Percentiles rank a stretch among this genome's conserved stretches.
These are phyloP conservation scores for Crithidia sp. DNA, from an alignment of 208 protist species.

Conservation along the genomic window DNA sequence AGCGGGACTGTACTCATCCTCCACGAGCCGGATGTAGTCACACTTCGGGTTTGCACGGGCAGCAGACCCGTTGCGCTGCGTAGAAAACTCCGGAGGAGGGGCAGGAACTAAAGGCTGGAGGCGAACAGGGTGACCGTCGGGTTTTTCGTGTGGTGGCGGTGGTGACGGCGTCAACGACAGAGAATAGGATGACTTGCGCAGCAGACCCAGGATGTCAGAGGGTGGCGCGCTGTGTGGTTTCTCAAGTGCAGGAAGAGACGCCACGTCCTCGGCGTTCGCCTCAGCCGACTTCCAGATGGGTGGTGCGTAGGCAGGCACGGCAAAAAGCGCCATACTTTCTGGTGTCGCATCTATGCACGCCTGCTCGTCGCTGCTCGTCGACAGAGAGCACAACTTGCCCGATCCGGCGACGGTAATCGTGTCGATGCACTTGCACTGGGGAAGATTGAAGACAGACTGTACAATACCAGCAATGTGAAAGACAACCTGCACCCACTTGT, in stretches of 20 bases:
- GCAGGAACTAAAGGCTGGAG: constrained; percentile 2
- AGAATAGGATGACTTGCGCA: background rate
- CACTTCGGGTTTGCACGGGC: background rate
- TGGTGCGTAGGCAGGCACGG: constrained; percentile 80
- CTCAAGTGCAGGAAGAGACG: constrained; percentile 6
- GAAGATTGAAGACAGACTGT: constrained; percentile 59
- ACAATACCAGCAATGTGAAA: constrained; percentile 82
- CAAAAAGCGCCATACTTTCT: constrained; percentile 72
- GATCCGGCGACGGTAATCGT: constrained; percentile 62
- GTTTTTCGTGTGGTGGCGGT: background rate
- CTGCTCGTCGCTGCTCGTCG: constrained; percentile 68
- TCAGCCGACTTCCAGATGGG: constrained; percentile 71
- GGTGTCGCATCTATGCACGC: constrained; percentile 72
- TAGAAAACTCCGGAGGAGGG: background rate
- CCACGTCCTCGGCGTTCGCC: background rate
- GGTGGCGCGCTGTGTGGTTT: background rate
- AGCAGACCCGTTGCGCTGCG: background rate
- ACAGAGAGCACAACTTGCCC: constrained; percentile 48
- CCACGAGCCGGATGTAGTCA: constrained; percentile 40
- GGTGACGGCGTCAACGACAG: constrained; percentile 1
- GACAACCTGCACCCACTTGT: constrained; percentile 86
- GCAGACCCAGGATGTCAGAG: background rate
- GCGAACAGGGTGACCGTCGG: background rate
- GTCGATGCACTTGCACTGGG: constrained; percentile 70
- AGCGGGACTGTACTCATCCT: constrained; percentile 8